Evolutionary conservation across 78 protist species (phyloP), one percentile per base, ranked within the genome.

Genomic region (Guillardia theta): DNA sequence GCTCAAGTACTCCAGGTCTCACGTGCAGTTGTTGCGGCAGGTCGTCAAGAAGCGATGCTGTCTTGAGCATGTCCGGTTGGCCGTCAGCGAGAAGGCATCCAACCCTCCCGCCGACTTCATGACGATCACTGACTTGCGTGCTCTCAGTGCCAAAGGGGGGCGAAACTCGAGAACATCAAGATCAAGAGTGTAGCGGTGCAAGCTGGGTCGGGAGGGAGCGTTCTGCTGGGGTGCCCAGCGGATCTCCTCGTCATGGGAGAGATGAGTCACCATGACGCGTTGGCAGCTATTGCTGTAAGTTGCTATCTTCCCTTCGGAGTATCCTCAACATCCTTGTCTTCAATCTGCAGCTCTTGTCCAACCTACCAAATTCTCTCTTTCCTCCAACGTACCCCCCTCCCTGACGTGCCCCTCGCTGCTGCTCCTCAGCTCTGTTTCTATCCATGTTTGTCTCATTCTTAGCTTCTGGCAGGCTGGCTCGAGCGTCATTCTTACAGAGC

Each of bases 241-340:
- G 96, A 95, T 48, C 95, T 95, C 64, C 93, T 92, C 62, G 48
- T 95, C 22, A 95, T 96, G 45, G 97, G 97, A n/a, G 97, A 96
- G 76, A 93, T 96, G 87, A 62, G 92, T 30, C 97, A 96, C 48
- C 97, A 96, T 48, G 97, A 90, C 18, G 50, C 41, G n/a, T 30
- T 58, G 70, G 70, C 27, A 58, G 70, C 70, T 9, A n/a, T n/a
- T n/a, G 2, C 70, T 0, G 21, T 50, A 10, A 10, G 30, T 10
- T 15, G 30, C 58, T 15, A 10, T 50, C 58, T 15, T 50, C 58
- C 15, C 58, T 50, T 15, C 58, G 30, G 10, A 10, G 58, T 50
- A 10, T 50, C 15, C 15, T 15, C 15, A 10, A 19, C 58, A 10
- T 50, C 58, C 30, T 50, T 50, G 30, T 15, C 58, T 50, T 15